A percentile compares a stretch with the other conserved stretches of the same genome.
Evolutionary conservation across 352 stramenopile species (phyloP).

Genomic region (Globisporangium middletonii): DNA sequence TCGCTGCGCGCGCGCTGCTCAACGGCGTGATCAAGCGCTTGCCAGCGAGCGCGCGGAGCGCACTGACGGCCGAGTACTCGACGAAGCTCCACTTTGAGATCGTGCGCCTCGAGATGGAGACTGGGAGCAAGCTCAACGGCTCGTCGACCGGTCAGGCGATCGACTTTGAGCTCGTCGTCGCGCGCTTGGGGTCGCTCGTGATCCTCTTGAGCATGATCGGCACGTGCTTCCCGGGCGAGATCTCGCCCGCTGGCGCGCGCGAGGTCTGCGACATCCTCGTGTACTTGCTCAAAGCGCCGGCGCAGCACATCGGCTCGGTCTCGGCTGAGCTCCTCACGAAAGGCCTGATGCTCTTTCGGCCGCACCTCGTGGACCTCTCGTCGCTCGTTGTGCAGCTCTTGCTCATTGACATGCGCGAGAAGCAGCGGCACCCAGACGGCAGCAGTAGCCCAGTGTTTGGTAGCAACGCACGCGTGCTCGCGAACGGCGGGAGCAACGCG

Average conservation of each 20-base stretch:
- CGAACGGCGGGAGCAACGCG: conserved; percentile 57
- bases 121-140: conserved; percentile 31
- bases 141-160: conserved; percentile 13
- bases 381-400: conserved; percentile 68
- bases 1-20: conserved; percentile 63
- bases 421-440: conserved; percentile 38
- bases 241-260: conserved; percentile 60
- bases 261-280: conserved; percentile 83
- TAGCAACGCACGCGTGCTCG: conserved; percentile 37
- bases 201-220: conserved; percentile 81
- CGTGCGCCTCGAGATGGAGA: conserved; percentile 61
- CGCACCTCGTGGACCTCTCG: conserved; percentile 74
- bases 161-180: conserved; percentile 37
- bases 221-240: conserved; percentile 81
- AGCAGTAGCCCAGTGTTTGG: conserved; percentile 27
- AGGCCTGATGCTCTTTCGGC: conserved; percentile 77
- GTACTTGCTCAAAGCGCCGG: conserved; percentile 43
- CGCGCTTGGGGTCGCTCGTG: conserved; percentile 62
- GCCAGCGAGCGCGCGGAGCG: conserved; percentile 27
- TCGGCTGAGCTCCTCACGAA: conserved; percentile 76
- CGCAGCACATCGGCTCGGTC: conserved; percentile 56
- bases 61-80: conserved; percentile 66
- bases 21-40: conserved; percentile 77
- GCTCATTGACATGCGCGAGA: conserved; percentile 70
- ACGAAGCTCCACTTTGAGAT: conserved; percentile 79